Evolutionary conservation across 1,284 basidiomycete genomes (phyloP), one percentile per base, ranked within the genome.

Genomic region (Apiotrichum akiyoshidainum): DNA sequence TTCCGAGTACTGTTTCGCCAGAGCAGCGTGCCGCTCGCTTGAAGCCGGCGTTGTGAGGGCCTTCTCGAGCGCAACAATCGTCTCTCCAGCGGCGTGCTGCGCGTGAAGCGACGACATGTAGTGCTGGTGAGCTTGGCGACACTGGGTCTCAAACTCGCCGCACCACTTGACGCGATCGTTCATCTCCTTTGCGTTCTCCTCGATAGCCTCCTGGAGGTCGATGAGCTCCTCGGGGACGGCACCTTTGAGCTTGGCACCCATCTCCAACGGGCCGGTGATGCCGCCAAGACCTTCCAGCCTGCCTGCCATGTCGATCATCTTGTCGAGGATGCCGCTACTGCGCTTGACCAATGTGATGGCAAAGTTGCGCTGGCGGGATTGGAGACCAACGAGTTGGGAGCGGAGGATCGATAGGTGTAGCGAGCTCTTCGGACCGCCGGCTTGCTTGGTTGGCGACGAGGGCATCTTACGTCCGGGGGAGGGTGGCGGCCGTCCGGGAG

Each of bases 301-400:
- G 2, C 59, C 65, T 1, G 75, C 76, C 0, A 68, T 17, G 58
- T 78, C 75, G 31, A 78, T 76, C 72, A 78, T 78, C 44, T 60
- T 56, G 57, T 78, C 76, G 5, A 78, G 63, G 1, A 73, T 47
- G 2, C 54, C 52, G 5, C 70, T 70, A 26, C 64, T 65, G 7
- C 66, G 68, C 26, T 64, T 52, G 12, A 73, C 54, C 10, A 67
- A 58, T 16, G 64, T 68, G 9, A 65, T 51, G 0, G 61, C 33
- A 14, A 76, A 59, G 39, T 68, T 70, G 17, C 65, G 61, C 40
- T 74, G 68, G 1, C 73, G 71, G 17, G 66, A 68, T 37, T 70
- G 63, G 7, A 78, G 65, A 16, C 67, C 72, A 35, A 71, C 60
- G 19, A 75, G 86, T 84, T 71, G 90, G 0, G 71, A 70, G 87